phyloP scores from a whole-genome alignment of 306 rosid genomes.

The Castanea mollissima region DNA sequence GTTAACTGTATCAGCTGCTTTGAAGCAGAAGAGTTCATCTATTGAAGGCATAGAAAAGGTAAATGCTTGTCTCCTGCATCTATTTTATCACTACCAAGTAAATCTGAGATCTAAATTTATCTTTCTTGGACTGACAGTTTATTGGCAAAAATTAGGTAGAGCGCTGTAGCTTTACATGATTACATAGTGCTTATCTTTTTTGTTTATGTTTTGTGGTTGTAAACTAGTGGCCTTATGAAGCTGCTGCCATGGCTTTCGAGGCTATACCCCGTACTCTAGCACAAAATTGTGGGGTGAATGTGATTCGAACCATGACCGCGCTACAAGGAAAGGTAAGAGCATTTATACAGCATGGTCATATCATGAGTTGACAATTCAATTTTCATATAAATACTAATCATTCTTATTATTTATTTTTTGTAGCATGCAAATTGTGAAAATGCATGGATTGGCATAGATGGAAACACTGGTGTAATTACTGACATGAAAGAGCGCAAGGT shows the following conservation, averaged over 20 bases:
- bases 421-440: conserved; percentile 94
- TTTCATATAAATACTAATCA: neutral
- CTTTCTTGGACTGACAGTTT: neutral
- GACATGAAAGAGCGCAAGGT: conserved; percentile 92
- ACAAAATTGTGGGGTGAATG: conserved; percentile 97
- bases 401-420: neutral
- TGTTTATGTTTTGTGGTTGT: conserved; percentile 24
- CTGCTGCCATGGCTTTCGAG: conserved; percentile 98
- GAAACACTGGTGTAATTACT: conserved; percentile 69
- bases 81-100: neutral
- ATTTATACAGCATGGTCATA: neutral
- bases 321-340: conserved; percentile 86
- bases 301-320: conserved; percentile 91
- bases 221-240: conserved; percentile 97
- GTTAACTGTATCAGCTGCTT: conserved; percentile 86
- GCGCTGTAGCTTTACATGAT: neutral
- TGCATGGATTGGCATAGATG: conserved; percentile 97
- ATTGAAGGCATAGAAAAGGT: conserved; percentile 97
- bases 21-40: conserved; percentile 97
- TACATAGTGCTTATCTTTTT: conserved; percentile 15
- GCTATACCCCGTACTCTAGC: conserved; percentile 96
- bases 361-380: neutral
- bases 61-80: neutral
- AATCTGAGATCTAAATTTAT: neutral
- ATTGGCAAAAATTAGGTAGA: neutral